Conservation (phyloP, 306 rosid genomes). For the Cyclanthera cordifolia region DNA sequence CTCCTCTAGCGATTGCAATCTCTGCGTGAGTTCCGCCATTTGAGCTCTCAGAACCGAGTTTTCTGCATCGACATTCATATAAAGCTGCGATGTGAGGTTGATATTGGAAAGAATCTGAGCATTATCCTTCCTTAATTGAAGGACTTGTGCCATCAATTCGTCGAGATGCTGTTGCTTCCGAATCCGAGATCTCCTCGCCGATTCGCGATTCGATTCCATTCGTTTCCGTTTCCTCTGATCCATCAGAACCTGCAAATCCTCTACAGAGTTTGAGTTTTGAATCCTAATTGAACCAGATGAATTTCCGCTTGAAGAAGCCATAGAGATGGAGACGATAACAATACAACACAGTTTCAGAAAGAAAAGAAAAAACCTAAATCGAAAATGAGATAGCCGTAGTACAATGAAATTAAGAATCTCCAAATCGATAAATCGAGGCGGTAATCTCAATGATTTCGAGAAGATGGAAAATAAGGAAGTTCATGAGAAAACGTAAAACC, state of each 20-base stretch:
- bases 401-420: neutral
- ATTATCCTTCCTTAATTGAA: conserved; percentile 34
- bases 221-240: conserved; percentile 63
- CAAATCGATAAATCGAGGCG: neutral
- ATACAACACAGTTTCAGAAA: conserved; percentile 5
- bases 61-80: conserved; percentile 41
- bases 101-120: conserved; percentile 28
- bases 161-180: conserved; percentile 65
- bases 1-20: conserved; percentile 52
- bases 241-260: conserved; percentile 38
- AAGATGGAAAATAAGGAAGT: neutral
- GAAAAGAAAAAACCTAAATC: neutral
- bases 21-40: conserved; percentile 49
- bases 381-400: neutral
- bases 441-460: neutral
- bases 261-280: conserved; percentile 53
- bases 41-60: conserved; percentile 56
- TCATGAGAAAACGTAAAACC: conserved; percentile 87
- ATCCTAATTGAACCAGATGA: conserved; percentile 29
- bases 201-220: conserved; percentile 72
- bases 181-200: conserved; percentile 73
- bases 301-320: conserved; percentile 66
- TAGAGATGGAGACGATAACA: conserved; percentile 15
- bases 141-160: conserved; percentile 35
- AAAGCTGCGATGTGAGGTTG: conserved; percentile 38